These are phyloP conservation scores for Artemisia argyi DNA, from an alignment of 129 eudicot species.

Conservation along the genomic window DNA sequence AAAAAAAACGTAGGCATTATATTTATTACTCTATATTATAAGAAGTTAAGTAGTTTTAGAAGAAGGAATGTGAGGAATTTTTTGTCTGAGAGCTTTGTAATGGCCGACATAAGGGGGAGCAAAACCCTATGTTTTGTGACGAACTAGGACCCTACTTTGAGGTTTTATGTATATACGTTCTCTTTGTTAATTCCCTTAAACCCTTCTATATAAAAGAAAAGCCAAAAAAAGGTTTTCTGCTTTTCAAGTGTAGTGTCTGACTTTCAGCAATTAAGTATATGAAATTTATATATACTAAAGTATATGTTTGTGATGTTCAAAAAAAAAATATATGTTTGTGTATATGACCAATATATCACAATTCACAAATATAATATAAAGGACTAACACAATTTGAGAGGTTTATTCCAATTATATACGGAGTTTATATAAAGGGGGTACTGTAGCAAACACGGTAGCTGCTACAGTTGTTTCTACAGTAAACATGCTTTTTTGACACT, in stretches of 20 bases:
- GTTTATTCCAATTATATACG: too few species aligned
- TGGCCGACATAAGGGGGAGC: slow-evolving; percentile 44
- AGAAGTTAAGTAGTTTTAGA: background rate
- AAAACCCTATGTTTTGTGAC: slow-evolving; percentile 30
- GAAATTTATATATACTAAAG: too few species aligned
- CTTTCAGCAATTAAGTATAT: background rate
- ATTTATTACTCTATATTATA: background rate
- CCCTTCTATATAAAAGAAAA: background rate
- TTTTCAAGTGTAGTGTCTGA: background rate
- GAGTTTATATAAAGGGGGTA: too few species aligned
- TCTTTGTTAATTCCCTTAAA: slow-evolving; percentile 10
- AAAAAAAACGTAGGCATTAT: background rate
- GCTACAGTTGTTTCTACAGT: too few species aligned
- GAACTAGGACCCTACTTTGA: slow-evolving; percentile 28
- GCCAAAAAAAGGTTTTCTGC: background rate
- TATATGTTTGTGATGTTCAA: too few species aligned
- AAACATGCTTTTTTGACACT: too few species aligned
- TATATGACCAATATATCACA: too few species aligned
- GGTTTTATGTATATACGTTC: slow-evolving; percentile 25
- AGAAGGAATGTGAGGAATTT: slow-evolving; percentile 22
- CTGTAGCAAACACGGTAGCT: too few species aligned
- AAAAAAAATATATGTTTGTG: too few species aligned
- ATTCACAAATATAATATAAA: too few species aligned
- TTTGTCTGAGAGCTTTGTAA: slow-evolving; percentile 31
- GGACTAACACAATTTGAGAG: too few species aligned